Evolutionary conservation across 2,329 filamentous ascomycete genomes (phyloP), one percentile per base, ranked within the genome.

Genomic region (Neonectria neomacrospora): DNA sequence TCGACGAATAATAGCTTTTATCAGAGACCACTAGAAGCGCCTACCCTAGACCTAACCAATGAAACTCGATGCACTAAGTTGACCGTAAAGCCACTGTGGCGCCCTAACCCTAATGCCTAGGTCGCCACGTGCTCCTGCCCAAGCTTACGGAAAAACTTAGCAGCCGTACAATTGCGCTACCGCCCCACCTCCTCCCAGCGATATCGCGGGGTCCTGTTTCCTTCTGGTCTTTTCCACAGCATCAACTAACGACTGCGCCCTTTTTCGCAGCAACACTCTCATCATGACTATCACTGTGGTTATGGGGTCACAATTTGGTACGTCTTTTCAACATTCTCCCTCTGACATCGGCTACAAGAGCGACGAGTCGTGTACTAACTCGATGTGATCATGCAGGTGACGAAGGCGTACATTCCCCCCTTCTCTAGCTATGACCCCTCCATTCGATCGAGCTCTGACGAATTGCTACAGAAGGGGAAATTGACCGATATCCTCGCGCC

Each of bases 401-500:
- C n/a, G 47, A 51, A 51, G 47, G 47, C n/a, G 47, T 51, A 32
- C 47, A 20, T 51, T 23, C 20, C 18, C 42, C 14, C 42, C 42
- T 28, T 34, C 30, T 22, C 47, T 51, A 51, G 16, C 47, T 18
- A 34, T 51, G 47, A 18, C 47, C 8, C 47, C 30, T 28, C 32
- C 11, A 39, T 18, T 9, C 34, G 42, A 20, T 18, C 50, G 22
- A 32, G 20, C 11, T 41, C 59, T 63, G 54, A 63, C 59, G 44
- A 54, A 28, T 18, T 23, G 12, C 9, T 63, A 16, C 18, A 64
- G 61, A 64, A 64, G 60, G 61, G 52, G 30, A 61, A 64, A 23
- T 32, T 64, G 47, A 54, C 48, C 16, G 61, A 64, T 26, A 54
- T 60, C 8, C 52, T 64, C 6, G 56, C 61, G n/a, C 45, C 61